Conservation (phyloP, 495 filamentous ascomycete genomes). For the Daldinia grandis region DNA sequence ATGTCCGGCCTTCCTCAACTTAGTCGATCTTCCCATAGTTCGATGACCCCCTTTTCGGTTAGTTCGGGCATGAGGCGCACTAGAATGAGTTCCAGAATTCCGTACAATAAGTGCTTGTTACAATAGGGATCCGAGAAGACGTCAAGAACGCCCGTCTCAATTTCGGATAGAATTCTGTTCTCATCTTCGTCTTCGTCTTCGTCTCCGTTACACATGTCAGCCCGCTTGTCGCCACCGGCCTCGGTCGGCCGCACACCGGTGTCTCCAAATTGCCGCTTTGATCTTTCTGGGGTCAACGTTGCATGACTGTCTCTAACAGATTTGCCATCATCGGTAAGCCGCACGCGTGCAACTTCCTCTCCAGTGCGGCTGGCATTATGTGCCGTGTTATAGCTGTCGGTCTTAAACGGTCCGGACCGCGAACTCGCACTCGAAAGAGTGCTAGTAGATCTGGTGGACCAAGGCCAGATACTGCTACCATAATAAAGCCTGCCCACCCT, state of each 20-base stretch:
- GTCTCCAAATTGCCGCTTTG: conserved; percentile 53
- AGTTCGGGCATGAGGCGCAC: conserved; percentile 85
- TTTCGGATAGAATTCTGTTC: conserved; percentile 52
- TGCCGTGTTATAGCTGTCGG: conserved; percentile 39
- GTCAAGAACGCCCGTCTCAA: conserved; percentile 69
- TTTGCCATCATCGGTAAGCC: conserved; percentile 49
- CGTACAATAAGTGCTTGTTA: conserved; percentile 88
- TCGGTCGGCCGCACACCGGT: conserved; percentile 43
- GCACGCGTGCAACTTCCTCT: conserved; percentile 45
- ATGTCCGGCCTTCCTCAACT: conserved; percentile 49
- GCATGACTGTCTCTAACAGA: conserved; percentile 47
- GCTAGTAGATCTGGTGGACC: conserved; percentile 34
- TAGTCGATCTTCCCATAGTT: conserved; percentile 77
- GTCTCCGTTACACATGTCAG: conserved; percentile 45
- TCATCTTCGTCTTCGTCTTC: conserved; percentile 51
- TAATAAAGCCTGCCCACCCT: conserved; percentile 62
- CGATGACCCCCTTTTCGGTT: conserved; percentile 72
- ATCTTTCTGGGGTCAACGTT: conserved; percentile 47
- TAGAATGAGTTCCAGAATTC: conserved; percentile 78
- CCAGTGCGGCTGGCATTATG: conserved; percentile 39
- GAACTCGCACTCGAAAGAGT: conserved; percentile 35
- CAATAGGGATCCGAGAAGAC: conserved; percentile 82
- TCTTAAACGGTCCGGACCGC: conserved; percentile 45
- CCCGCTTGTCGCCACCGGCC: conserved; percentile 37
- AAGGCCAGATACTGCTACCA: conserved; percentile 47